A percentile compares a stretch with the other conserved stretches of the same genome.
These are phyloP conservation scores for Myriosclerotinia curreyana DNA, from an alignment of 2,329 filamentous ascomycete species.

Conservation along the genomic window DNA sequence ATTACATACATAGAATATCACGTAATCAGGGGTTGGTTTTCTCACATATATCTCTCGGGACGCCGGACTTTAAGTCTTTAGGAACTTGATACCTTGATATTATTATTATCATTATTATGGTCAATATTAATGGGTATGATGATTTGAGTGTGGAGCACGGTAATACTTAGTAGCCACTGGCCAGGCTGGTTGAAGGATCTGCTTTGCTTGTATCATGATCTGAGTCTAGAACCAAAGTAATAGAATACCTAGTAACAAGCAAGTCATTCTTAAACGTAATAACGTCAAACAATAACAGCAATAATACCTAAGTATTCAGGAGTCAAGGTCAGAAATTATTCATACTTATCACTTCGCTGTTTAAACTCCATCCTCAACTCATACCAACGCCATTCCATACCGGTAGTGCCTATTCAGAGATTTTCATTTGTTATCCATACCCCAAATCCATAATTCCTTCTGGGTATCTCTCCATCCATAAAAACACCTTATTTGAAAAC, in stretches of 20 bases:
- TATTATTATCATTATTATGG: too few species aligned
- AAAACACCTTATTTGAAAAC: neutral
- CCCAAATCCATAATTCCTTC: neutral
- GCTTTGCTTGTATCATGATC: too few species aligned
- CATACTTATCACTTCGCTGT: neutral
- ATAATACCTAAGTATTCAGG: too few species aligned
- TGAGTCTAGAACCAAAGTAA: neutral
- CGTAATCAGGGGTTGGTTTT: too few species aligned
- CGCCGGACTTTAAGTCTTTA: neutral
- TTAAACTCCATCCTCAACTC: neutral
- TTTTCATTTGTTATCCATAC: neutral
- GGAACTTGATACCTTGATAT: too few species aligned
- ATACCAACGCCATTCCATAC: neutral
- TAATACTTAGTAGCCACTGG: too few species aligned
- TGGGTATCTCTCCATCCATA: constrained; percentile 11
- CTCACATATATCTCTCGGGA: neutral
- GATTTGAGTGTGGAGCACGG: too few species aligned
- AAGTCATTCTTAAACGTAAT: neutral
- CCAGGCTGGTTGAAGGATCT: too few species aligned
- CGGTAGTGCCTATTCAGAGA: neutral
- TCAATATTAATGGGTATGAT: too few species aligned
- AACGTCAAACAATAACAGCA: neutral
- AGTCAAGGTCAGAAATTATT: neutral
- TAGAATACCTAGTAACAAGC: neutral
- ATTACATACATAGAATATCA: neutral